Evolutionary conservation across 805 yeast species (phyloP), one percentile per base, ranked within the genome.

Genomic region (Teunomyces panamensis): DNA sequence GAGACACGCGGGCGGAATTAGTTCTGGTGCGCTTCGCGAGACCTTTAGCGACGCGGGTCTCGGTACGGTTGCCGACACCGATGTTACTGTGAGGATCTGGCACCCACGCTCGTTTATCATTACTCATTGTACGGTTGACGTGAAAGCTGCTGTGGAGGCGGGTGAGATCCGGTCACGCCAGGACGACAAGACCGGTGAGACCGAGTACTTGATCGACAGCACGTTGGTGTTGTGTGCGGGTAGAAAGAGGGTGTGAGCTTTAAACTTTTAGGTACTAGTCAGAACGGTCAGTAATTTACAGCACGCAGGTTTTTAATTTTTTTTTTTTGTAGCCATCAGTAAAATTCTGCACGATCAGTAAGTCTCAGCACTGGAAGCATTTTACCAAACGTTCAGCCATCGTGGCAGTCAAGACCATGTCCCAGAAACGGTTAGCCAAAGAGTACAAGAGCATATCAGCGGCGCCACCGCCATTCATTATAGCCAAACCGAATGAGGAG

Each of bases 401-500:
- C 24, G 24, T 5, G 24, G 24, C 24, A 20, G 24, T 20, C 24
- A 20, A 20, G 24, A 20, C 24, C 24, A 37, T 37, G 55, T 66
- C 77, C 26, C 75, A 69, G 50, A 71, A 66, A 44, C 62, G 84
- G 47, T 78, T 90, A 43, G 80, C 88, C 2, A 85, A 87, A 61
- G 97, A 90, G 69, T 90, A 89, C 66, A 88, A 86, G 63, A 69
- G 81, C 39, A 80, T 94, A 53, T 78, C 78, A 56, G 85, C 81
- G 47, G 85, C 78, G 57, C 96, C 97, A 1, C 89, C 96, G 8
- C 96, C 96, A 5, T 91, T 69, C 60, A 83, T 92, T 39, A 71
- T 73, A 9, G 97, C 97, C 17, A 83, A 85, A 49, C 98, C 98
- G 4, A 81, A 85, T 50, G 98, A 94, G 49, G 75, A 80, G 39